Evolutionary conservation across 1,284 basidiomycete species (phyloP), one percentile per base, ranked within the genome.

Genomic region (Puccinia hordei): DNA sequence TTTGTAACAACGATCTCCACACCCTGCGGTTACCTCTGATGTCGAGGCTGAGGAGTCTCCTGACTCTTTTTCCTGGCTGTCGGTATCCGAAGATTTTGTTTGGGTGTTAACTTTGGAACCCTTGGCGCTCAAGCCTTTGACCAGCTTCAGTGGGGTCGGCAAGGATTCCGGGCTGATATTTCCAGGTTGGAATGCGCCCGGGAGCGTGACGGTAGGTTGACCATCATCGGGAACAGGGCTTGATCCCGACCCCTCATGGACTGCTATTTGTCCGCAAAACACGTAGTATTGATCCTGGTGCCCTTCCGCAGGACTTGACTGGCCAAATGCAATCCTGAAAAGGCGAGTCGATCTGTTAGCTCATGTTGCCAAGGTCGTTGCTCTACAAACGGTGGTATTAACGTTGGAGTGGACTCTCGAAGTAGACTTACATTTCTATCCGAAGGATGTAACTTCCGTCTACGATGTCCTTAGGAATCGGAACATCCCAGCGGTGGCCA

Each of bases 271-370:
- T 5, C 79, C 79, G 63, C 79, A 81, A 65, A 63, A 81, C 22
- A 74, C 71, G 63, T 81, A 81, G 69, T 81, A 81, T 74, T 81
- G 79, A n/a, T 81, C 79, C 69, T 81, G 79, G 35, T 74, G 69
- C 9, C 79, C 79, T 73, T 81, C 79, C 13, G 33, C 27, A 19
- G 44, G 30, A 27, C 46, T 68, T 12, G 79, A 81, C 68, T 81
- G 71, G 10, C 51, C 79, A 49, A 81, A 73, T 15, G 72, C 38
- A 46, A 81, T 63, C 53, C 79, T 81, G 33, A 30, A 12, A 55
- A 27, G n/a, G 22, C 5, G 33, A 27, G 17, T 3, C 8, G 19
- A 55, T 24, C 17, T 33, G 17, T 72, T 15, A 9, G 24, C 24
- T 49, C 19, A 13, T 22, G 38, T 22, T 59, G 15, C 44, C 22